These are phyloP conservation scores for Colletotrichum destructivum DNA, from an alignment of 2,329 filamentous ascomycete genomes.

Conservation along the genomic window DNA sequence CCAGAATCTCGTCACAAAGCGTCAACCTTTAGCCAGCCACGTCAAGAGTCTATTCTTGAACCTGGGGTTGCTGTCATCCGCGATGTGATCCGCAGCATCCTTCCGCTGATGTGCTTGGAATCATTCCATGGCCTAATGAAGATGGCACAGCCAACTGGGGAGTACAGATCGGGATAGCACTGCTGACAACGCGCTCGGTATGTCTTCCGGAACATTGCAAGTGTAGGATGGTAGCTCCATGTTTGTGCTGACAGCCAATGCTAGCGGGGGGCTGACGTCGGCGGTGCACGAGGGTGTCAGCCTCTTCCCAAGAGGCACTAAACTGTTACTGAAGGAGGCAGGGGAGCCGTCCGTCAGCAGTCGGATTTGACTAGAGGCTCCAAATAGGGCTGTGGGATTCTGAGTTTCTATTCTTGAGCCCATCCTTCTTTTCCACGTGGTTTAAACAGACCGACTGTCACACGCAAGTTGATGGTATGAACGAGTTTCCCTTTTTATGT, in stretches of 20 bases:
- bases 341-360: not conserved
- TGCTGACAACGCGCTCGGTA: not conserved
- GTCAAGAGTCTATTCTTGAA: too few relatives aligned
- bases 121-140: not conserved
- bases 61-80: not conserved
- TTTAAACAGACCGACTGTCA: not conserved
- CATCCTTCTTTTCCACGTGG: not conserved
- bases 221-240: not conserved
- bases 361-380: not conserved
- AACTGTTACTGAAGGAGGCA: not conserved
- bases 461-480: too few relatives aligned
- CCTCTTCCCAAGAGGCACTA: too few relatives aligned
- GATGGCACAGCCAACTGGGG: too few relatives aligned
- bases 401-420: not conserved
- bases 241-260: too few relatives aligned
- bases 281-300: not conserved
- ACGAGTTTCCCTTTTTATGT: not conserved
- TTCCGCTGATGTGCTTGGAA: not conserved
- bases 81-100: slow-evolving; percentile 1
- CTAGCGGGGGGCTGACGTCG: slow-evolving; percentile 2
- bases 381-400: slow-evolving; percentile 4
- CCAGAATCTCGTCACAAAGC: too few relatives aligned
- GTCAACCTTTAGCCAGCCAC: too few relatives aligned
- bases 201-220: not conserved
- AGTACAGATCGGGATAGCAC: too few relatives aligned